These are phyloP conservation scores for Saccharum spontaneum DNA, from an alignment of 176 grass and related monocot genomes.

Conservation along the genomic window DNA sequence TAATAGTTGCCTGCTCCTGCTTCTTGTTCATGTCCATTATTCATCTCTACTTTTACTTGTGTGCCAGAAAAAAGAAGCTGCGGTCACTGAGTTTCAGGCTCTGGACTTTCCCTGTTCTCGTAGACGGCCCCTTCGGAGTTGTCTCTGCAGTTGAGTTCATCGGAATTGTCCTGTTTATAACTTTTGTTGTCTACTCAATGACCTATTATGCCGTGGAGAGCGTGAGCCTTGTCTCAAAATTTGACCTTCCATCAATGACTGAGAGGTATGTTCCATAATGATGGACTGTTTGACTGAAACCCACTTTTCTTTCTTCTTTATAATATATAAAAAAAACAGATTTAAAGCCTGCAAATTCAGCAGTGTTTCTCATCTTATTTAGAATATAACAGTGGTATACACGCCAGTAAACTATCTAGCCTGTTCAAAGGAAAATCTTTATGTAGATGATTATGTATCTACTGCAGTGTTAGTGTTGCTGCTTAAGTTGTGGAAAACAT, in stretches of 20 bases:
- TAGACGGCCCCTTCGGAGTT: conserved; percentile 82
- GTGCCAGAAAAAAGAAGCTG: conserved; percentile 63
- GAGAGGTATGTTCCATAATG: conserved; percentile 49
- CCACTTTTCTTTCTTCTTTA: neutral
- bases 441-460: conserved; percentile 2
- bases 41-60: neutral
- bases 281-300: neutral
- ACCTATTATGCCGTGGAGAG: conserved; percentile 54
- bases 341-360: neutral
- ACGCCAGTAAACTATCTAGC: neutral
- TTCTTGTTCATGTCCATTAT: neutral
- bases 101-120: conserved; percentile 89
- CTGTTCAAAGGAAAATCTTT: neutral
- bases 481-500: neutral
- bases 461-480: conserved; percentile 1
- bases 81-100: conserved; percentile 73
- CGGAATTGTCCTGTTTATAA: conserved; percentile 66
- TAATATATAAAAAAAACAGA: neutral
- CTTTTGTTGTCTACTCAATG: conserved; percentile 70
- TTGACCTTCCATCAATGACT: conserved; percentile 5
- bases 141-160: conserved; percentile 90
- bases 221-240: conserved; percentile 38
- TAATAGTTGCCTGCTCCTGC: neutral
- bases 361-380: neutral
- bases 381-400: neutral